Percentiles rank a stretch among this genome's conserved stretches.
phyloP scores from a whole-genome alignment of 495 filamentous ascomycete genomes.

The Penicillium silybi region DNA sequence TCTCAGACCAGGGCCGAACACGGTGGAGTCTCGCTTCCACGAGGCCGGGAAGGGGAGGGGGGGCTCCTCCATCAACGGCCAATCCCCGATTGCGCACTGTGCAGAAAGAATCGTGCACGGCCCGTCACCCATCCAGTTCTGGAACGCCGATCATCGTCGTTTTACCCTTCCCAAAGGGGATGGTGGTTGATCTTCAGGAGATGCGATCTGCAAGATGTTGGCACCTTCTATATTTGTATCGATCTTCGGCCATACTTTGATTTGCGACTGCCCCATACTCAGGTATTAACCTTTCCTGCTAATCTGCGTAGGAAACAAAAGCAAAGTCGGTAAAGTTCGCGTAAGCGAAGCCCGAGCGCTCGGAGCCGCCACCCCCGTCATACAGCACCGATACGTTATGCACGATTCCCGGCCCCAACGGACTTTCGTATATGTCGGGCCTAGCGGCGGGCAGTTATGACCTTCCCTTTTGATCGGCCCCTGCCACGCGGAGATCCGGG shows the following conservation, averaged over 20 bases:
- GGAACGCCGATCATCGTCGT: slow-evolving; percentile 27
- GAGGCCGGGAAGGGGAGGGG: slow-evolving; percentile 20
- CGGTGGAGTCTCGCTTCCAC: slow-evolving; percentile 29
- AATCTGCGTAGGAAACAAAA: too few relatives aligned
- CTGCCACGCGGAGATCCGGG: slow-evolving; percentile 6
- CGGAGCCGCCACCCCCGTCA: slow-evolving; percentile 21
- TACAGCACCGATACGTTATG: not conserved
- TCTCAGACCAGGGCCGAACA: slow-evolving; percentile 17
- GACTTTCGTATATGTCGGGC: slow-evolving; percentile 10
- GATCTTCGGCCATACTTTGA: not conserved
- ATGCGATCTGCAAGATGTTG: not conserved
- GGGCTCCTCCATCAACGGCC: slow-evolving; percentile 23
- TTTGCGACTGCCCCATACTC: too few relatives aligned
- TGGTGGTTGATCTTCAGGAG: slow-evolving; percentile 14
- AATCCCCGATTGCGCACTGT: slow-evolving; percentile 16
- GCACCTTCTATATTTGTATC: not conserved
- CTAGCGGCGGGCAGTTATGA: slow-evolving; percentile 13
- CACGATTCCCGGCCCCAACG: slow-evolving; percentile 10
- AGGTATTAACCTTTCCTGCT: too few relatives aligned
- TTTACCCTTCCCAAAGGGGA: slow-evolving; percentile 3
- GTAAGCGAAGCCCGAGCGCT: slow-evolving; percentile 24
- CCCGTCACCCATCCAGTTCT: slow-evolving; percentile 9
- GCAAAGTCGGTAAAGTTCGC: slow-evolving; percentile 10
- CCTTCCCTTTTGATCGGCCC: slow-evolving; percentile 17
- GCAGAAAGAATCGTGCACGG: slow-evolving; percentile 28